Evolutionary conservation across 768 basidiomycete genomes (phyloP).

Genomic region (Tylopilus vinaceipallidus): DNA sequence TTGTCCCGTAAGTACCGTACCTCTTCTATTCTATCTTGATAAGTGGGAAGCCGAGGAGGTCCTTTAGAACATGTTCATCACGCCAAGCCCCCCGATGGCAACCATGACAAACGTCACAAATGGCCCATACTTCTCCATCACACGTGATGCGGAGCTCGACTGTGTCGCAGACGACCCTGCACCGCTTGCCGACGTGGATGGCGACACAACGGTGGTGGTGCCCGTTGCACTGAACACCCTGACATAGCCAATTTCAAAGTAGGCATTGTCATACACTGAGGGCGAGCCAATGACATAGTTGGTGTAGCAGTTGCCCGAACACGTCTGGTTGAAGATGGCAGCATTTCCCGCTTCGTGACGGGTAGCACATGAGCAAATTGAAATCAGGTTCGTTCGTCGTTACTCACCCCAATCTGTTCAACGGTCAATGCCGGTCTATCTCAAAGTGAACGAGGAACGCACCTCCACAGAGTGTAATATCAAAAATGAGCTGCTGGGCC

Average conservation of each 20-base stretch:
- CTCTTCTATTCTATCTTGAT: not conserved
- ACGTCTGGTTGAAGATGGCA: conserved; percentile 56
- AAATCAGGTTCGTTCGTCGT: not conserved
- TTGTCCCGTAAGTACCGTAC: not conserved
- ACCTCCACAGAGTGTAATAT: conserved; percentile 72
- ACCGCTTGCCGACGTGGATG: conserved; percentile 20
- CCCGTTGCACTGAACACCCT: conserved; percentile 43
- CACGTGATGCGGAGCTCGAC: conserved; percentile 9
- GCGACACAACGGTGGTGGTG: conserved; percentile 25
- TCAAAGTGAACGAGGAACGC: conserved; percentile 29
- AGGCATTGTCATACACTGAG: conserved; percentile 60
- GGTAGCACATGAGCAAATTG: conserved; percentile 22
- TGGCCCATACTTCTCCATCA: not conserved
- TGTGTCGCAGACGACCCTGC: conserved; percentile 11
- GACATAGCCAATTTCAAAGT: conserved; percentile 69
- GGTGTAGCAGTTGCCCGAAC: conserved; percentile 64
- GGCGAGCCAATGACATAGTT: conserved; percentile 66
- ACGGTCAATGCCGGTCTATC: conserved; percentile 14
- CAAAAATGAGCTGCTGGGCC: conserved; percentile 66
- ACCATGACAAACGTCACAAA: conserved; percentile 11
- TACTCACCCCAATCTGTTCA: conserved; percentile 33
- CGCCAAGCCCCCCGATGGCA: conserved; percentile 14
- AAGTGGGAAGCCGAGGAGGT: not conserved
- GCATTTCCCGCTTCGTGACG: conserved; percentile 48
- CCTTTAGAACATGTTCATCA: conserved; percentile 1